Evolutionary conservation across 768 basidiomycete species (phyloP).

Genomic region (Psilocybe subaeruginosa): DNA sequence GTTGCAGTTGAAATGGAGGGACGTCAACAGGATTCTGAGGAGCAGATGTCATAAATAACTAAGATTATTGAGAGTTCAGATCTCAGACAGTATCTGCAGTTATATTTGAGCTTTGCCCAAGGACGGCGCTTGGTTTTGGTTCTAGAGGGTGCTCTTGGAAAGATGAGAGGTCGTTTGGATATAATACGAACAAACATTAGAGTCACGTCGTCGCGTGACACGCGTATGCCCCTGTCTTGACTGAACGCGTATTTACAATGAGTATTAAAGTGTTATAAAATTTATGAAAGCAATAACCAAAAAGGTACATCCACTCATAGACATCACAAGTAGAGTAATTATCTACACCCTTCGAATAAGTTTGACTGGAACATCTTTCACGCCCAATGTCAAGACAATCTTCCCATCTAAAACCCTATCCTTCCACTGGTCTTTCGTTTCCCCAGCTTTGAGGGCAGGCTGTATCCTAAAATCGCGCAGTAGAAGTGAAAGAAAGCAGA

Average conservation of each 20-base stretch:
- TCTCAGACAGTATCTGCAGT: no score
- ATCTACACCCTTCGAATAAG: constrained; percentile 27
- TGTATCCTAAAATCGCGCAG: constrained; percentile 55
- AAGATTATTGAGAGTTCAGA: neutral
- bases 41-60: constrained; percentile 12
- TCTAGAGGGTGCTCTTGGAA: no score
- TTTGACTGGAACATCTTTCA: constrained; percentile 34
- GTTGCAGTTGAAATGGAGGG: constrained; percentile 29
- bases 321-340: no score
- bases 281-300: no score
- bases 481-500: constrained; percentile 52
- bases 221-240: neutral
- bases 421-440: constrained; percentile 41
- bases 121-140: no score
- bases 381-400: constrained; percentile 35
- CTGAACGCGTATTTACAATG: neutral
- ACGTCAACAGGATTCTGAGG: constrained; percentile 43
- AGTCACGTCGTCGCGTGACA: neutral
- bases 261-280: no score
- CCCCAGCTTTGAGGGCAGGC: constrained; percentile 38
- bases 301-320: no score
- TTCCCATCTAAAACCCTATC: constrained; percentile 37
- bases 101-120: no score
- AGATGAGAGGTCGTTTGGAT: neutral
- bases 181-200: neutral